Evolutionary conservation across 169 alveolate species (phyloP).

Genomic region (Condylostoma magnum): DNA sequence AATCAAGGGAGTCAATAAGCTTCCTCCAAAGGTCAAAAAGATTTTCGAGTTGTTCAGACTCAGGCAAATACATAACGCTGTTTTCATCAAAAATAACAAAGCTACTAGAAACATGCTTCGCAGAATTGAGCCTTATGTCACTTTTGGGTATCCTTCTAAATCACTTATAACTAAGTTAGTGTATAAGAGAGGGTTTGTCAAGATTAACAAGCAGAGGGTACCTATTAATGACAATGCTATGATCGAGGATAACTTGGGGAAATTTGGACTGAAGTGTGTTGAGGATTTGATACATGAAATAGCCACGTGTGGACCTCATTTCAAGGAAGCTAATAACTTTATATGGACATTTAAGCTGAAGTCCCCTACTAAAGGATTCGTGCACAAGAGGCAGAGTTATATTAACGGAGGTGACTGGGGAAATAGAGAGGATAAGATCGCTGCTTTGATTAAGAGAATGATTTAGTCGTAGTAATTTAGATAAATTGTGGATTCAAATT

Average conservation of each 20-base stretch:
- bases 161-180: constrained; percentile 93
- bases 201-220: constrained; percentile 86
- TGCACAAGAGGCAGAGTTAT: constrained; percentile 96
- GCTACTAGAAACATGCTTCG: constrained; percentile 97
- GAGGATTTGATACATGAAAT: constrained; percentile 99
- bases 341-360: constrained; percentile 98
- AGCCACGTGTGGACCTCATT: constrained; percentile 97
- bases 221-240: constrained; percentile 88
- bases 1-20: constrained; percentile 96
- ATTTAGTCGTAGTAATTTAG: constrained; percentile 55
- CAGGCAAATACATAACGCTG: constrained; percentile 98
- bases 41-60: constrained; percentile 96
- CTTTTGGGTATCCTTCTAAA: constrained; percentile 97
- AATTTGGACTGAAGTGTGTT: constrained; percentile 86
- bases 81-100: constrained; percentile 95
- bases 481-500: too few species aligned
- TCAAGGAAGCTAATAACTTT: constrained; percentile 98
- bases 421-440: constrained; percentile 85
- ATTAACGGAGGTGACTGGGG: constrained; percentile 96
- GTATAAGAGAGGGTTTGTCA: constrained; percentile 98
- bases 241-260: constrained; percentile 85
- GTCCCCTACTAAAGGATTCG: constrained; percentile 98
- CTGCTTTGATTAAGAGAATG: constrained; percentile 75
- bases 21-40: constrained; percentile 96
- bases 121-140: constrained; percentile 95